A percentile compares a stretch with the other conserved stretches of the same genome.
phyloP scores from a whole-genome alignment of 345 rosid genomes.

The Bruguiera sexangula region DNA sequence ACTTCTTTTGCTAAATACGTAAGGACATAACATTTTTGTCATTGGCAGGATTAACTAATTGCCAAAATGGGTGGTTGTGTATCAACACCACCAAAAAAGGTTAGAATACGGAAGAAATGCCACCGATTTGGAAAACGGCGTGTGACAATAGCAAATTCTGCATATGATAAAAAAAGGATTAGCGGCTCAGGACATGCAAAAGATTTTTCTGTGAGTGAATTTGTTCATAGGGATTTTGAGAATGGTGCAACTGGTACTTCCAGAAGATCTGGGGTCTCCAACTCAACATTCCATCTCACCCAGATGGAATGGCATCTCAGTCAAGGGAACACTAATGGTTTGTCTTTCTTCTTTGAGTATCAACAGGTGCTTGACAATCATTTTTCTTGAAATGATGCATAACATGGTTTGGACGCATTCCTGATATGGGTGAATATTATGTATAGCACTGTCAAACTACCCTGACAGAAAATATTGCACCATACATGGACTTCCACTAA shows the following conservation, averaged over 20 bases:
- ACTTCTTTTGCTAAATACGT: no score
- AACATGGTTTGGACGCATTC: background rate
- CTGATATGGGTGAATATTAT: background rate
- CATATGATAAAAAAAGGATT: constrained; percentile 32
- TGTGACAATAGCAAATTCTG: constrained; percentile 34
- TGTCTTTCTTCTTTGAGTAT: constrained; percentile 5
- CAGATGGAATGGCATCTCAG: constrained; percentile 60
- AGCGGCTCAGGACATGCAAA: constrained; percentile 40
- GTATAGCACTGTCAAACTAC: background rate
- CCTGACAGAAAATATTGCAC: background rate
- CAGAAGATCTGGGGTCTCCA: constrained; percentile 52
- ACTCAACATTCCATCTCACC: constrained; percentile 49
- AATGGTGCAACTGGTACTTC: constrained; percentile 43
- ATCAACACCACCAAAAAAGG: constrained; percentile 44
- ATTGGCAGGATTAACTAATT: constrained; percentile 24
- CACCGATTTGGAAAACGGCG: constrained; percentile 32
- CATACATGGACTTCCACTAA: background rate
- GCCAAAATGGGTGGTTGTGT: constrained; percentile 68
- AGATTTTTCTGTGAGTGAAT: constrained; percentile 49
- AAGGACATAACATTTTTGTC: background rate
- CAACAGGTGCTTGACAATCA: background rate
- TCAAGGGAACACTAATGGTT: constrained; percentile 44
- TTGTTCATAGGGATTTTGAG: constrained; percentile 47
- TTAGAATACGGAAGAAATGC: constrained; percentile 28
- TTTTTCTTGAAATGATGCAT: background rate